Percentiles rank a stretch among this genome's conserved stretches.
Conservation (phyloP, 306 rosid species). For the Ormosia emarginata region DNA sequence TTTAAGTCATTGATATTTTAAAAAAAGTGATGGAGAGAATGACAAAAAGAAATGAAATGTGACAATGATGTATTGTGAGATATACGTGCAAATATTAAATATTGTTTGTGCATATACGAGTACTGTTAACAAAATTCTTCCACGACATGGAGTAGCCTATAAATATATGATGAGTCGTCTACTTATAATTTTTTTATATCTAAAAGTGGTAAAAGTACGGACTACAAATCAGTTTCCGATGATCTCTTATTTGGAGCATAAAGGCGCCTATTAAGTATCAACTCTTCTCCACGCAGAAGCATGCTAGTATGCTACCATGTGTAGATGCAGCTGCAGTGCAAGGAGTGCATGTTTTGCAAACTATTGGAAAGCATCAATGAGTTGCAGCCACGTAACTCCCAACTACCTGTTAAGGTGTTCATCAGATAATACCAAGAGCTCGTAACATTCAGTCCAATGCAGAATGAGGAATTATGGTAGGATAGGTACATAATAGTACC, state of each 20-base stretch:
- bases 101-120: too few relatives aligned
- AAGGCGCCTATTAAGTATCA: neutral
- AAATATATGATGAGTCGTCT: neutral
- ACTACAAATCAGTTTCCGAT: conserved; percentile 33
- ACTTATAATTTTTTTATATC: neutral
- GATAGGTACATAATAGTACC: too few relatives aligned
- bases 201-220: neutral
- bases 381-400: conserved; percentile 22
- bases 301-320: neutral
- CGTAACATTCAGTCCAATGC: neutral
- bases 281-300: conserved; percentile 9
- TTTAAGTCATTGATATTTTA: too few relatives aligned
- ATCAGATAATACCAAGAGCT: neutral
- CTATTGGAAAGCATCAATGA: conserved; percentile 3
- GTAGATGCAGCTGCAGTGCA: conserved; percentile 6
- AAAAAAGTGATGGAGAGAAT: too few relatives aligned
- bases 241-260: conserved; percentile 21
- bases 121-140: neutral
- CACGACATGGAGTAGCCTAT: neutral
- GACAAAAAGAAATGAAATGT: too few relatives aligned
- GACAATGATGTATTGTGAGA: too few relatives aligned
- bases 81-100: too few relatives aligned
- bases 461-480: neutral
- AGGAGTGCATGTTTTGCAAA: conserved; percentile 7
- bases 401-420: conserved; percentile 22